Conservation (phyloP, 106 monocot genomes). For the Apostasia ramifera region DNA sequence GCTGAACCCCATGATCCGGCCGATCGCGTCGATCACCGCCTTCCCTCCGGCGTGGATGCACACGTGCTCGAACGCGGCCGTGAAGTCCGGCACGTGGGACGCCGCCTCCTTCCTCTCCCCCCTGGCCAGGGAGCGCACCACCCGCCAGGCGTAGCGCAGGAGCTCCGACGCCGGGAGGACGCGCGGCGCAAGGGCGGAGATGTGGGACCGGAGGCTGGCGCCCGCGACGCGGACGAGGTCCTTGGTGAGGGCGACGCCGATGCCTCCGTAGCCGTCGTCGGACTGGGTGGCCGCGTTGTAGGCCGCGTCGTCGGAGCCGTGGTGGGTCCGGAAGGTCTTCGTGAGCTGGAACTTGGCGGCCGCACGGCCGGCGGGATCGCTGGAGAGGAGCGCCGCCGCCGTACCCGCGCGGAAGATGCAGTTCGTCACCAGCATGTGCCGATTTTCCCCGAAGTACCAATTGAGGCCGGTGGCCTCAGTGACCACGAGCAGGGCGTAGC, state of each 20-base stretch:
- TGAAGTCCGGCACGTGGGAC: conserved; percentile 45
- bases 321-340: conserved; percentile 37
- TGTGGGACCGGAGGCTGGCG: conserved; percentile 21
- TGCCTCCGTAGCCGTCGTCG: conserved; percentile 26
- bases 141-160: background rate
- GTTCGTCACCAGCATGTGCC: conserved; percentile 61
- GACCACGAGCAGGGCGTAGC: conserved; percentile 32
- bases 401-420: conserved; percentile 58
- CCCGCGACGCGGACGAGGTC: conserved; percentile 42
- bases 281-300: conserved; percentile 38
- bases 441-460: conserved; percentile 63
- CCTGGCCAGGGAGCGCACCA: background rate
- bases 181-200: conserved; percentile 24
- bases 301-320: conserved; percentile 36
- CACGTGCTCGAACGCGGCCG: conserved; percentile 51
- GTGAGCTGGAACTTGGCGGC: conserved; percentile 38
- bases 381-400: conserved; percentile 46
- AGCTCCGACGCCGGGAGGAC: conserved; percentile 35
- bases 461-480: conserved; percentile 49
- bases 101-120: conserved; percentile 4
- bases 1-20: conserved; percentile 19
- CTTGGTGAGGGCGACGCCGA: conserved; percentile 31
- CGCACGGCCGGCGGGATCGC: conserved; percentile 12
- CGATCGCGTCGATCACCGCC: conserved; percentile 48
- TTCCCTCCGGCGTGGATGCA: conserved; percentile 58